Base-by-base conservation (phyloP, 2,329 filamentous ascomycete species). In the Pseudogymnoascus sp. region DNA sequence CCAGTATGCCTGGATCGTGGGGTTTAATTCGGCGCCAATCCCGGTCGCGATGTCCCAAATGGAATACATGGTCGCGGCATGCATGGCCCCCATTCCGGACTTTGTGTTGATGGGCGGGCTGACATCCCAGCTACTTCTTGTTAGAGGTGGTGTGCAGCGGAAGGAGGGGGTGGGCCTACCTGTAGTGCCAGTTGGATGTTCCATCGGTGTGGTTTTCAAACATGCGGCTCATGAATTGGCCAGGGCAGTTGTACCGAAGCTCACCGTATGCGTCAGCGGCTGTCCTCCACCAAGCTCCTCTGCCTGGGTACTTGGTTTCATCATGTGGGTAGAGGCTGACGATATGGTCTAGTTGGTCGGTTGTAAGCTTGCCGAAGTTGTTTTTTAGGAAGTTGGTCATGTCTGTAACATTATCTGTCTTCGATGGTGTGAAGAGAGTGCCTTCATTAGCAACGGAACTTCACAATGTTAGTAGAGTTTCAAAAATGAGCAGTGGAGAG, bases 1-100 rank as follows among this genome's bases (percentile, higher is more conserved):
- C 88, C 88, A 92, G 73, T 91, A 93, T 0, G 79, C 81, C 69
- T 90, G 87, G 28, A 89, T 81, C 0, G 88, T 75, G 0, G 82
- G 78, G 1, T 88, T 79, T 5, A 88, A 84, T 0, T 71, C 70
- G 1, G 77, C 80, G 66, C 91, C 91, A 11, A 74, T 73, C 0
- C 76, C 71, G 7, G 72, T 72, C 68, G 90, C 90, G 59, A 82
- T 86, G 2, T 88, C 88, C 76, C 85, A 91, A 60, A 93, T 84
- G 0, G 87, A 86, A 60, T 82, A 80, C 0, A 85, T 66, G 71
- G 93, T 88, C 6, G 85, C 80, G 0, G 84, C 88, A 68, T 93
- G 89, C 7, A 82, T 80, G 0, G 89, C 86, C 0, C 89, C 89
- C 1, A 80, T 70, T 1, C 88, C 88, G 1, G 75, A 70, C 0